Evolutionary conservation across 352 stramenopile species (phyloP).

Genomic region (Globisporangium paddicum): DNA sequence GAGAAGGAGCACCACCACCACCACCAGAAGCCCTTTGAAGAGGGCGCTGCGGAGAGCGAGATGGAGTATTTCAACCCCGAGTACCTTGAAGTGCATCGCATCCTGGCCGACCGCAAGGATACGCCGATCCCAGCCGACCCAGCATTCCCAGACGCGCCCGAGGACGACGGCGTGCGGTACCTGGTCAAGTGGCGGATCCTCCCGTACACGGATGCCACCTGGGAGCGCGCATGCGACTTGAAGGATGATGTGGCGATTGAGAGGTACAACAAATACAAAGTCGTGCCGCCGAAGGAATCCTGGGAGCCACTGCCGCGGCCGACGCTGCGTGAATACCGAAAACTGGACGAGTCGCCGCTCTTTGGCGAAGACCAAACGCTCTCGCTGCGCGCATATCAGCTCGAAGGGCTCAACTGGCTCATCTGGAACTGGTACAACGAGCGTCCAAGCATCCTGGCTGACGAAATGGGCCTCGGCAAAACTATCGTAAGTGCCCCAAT

Average conservation of each 20-base stretch:
- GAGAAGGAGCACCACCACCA: slow-evolving; percentile 68
- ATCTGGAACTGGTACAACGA: slow-evolving; percentile 91
- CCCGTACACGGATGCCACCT: slow-evolving; percentile 83
- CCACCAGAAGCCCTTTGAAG: slow-evolving; percentile 26
- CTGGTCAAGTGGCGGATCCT: slow-evolving; percentile 88
- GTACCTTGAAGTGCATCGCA: slow-evolving; percentile 86
- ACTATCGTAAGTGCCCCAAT: slow-evolving; percentile 44
- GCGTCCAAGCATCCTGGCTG: slow-evolving; percentile 80
- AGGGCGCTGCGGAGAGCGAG: slow-evolving; percentile 38
- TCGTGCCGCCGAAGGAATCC: slow-evolving; percentile 54
- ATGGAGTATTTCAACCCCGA: slow-evolving; percentile 89
- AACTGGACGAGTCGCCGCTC: slow-evolving; percentile 68
- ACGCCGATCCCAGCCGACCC: slow-evolving; percentile 40
- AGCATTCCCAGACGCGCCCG: slow-evolving; percentile 50
- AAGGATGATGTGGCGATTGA: slow-evolving; percentile 82
- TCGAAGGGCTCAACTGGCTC: slow-evolving; percentile 88
- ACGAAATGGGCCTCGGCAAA: slow-evolving; percentile 93
- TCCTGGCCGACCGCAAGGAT: slow-evolving; percentile 79
- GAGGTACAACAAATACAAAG: slow-evolving; percentile 54
- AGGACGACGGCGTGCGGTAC: slow-evolving; percentile 85
- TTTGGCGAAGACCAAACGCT: slow-evolving; percentile 79
- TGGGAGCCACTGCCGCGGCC: slow-evolving; percentile 61
- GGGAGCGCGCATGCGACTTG: slow-evolving; percentile 83
- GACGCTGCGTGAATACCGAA: slow-evolving; percentile 79
- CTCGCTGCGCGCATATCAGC: slow-evolving; percentile 73